Evolutionary conservation across 352 stramenopile species (phyloP).

Genomic region (Phytophthora hibernalis): DNA sequence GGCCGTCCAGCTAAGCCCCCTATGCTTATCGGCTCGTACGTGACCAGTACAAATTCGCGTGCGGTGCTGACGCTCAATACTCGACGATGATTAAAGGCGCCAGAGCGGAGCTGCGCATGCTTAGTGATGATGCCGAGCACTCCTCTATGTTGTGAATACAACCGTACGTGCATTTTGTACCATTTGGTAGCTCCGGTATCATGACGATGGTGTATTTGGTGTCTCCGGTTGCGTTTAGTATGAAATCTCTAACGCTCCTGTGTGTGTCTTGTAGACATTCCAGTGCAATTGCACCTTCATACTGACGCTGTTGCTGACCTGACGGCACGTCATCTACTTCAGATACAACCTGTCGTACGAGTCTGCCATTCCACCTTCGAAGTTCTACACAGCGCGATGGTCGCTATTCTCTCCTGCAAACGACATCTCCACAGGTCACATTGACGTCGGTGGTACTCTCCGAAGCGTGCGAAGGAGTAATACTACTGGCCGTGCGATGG

Average conservation of each 20-base stretch:
- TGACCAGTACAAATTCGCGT: slow-evolving; percentile 18
- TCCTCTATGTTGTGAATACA: slow-evolving; percentile 3
- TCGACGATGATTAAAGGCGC: background rate
- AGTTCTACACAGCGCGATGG: slow-evolving; percentile 18
- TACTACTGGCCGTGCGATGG: background rate
- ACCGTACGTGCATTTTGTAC: slow-evolving; percentile 7
- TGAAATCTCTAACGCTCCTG: background rate
- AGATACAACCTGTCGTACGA: background rate
- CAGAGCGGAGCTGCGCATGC: background rate
- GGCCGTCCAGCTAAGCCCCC: slow-evolving; percentile 6
- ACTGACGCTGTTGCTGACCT: slow-evolving; percentile 13
- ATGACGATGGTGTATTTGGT: no score
- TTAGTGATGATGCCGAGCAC: background rate
- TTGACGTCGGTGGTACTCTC: background rate
- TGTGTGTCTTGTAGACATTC: slow-evolving; percentile 20
- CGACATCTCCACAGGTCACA: slow-evolving; percentile 10
- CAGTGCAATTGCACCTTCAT: slow-evolving; percentile 18
- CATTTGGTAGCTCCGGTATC: background rate
- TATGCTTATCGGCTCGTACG: slow-evolving; percentile 9
- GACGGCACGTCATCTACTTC: slow-evolving; percentile 15
- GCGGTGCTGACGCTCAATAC: background rate
- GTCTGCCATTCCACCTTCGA: slow-evolving; percentile 11
- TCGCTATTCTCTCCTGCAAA: slow-evolving; percentile 8
- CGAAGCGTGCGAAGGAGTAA: background rate
- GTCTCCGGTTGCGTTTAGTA: slow-evolving; percentile 1